Base-by-base conservation (phyloP, 2,329 filamentous ascomycete genomes). In the Sclerotinia borealis region DNA sequence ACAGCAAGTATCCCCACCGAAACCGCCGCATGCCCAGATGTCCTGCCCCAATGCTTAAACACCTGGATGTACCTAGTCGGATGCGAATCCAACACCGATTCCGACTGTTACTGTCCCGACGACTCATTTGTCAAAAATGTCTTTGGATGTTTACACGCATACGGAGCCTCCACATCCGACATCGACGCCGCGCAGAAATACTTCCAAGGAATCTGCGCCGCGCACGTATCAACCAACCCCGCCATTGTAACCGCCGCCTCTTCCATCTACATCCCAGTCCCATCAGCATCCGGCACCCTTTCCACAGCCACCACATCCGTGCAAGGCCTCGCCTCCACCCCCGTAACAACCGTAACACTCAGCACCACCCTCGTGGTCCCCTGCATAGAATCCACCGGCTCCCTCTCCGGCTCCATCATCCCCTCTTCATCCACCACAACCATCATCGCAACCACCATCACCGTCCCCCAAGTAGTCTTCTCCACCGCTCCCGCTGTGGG, bases 161-260 rank as follows among this genome's bases (percentile, higher is more conserved):
- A 92, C 82, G 89, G 87, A 68, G 81, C 83, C 65, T 82, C 83
- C 64, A 83, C 87, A 66, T 79, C 83, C 51, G 83, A 90, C 74
- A 82, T 93, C 70, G 81, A 85, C 61, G 78, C 86, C 70, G 91
- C 92, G 65, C 83, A 95, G 65, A 83, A 84, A 72, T 96, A 91
- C 85, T 89, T 97, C 81, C 88, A 93, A 77, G 93, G 93, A 54
- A 91, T 98, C 78, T 98, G 93, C 80, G 92, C 90, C 64, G 79
- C 83, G 60, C 88, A 88, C 77, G 83, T 91, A 41, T 80, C 83
- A 19, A 71, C 83, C 74, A 96, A 97, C 84, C 92, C 93, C n/a
- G 90, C 83, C 68, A 90, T 98, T 72, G 85, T 91, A 73, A 96
- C 90, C 56, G 86, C 84, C 67, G 86, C 91, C 70, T 85, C 89